Evolutionary conservation across 495 filamentous ascomycete genomes (phyloP).

Genomic region (Thozetella sp.): DNA sequence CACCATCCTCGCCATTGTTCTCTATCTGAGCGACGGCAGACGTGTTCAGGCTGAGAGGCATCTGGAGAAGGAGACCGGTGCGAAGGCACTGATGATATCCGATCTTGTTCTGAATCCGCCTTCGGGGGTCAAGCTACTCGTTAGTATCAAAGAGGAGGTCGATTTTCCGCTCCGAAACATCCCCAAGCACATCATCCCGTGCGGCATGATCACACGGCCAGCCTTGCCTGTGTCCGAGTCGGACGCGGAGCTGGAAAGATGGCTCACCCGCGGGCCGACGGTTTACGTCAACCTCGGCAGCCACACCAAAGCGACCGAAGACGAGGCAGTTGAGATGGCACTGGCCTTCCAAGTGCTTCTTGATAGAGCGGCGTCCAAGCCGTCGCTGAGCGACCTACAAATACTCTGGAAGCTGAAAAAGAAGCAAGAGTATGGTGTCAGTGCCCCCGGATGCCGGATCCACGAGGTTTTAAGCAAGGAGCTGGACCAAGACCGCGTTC

Average conservation of each 20-base stretch:
- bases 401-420: constrained; percentile 30
- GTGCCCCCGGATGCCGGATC: neutral
- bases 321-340: neutral
- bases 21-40: neutral
- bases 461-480: constrained; percentile 1
- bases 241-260: neutral
- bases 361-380: neutral
- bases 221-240: neutral
- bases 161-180: neutral
- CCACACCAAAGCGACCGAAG: neutral
- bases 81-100: neutral
- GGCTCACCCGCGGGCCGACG: neutral
- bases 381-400: constrained; percentile 11
- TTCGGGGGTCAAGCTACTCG: neutral
- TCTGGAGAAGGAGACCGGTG: neutral
- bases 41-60: neutral
- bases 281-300: neutral
- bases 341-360: neutral
- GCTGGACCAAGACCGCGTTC: constrained; percentile 15
- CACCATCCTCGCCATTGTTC: neutral
- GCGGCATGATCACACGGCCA: neutral
- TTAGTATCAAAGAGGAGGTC: neutral
- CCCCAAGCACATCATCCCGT: neutral
- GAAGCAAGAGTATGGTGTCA: constrained; percentile 3
- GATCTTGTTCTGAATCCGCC: neutral